Evolutionary conservation across 192 early-diverging fungal species (phyloP), one percentile per base, ranked within the genome.

Genomic region (Gamsiella multidivaricata): DNA sequence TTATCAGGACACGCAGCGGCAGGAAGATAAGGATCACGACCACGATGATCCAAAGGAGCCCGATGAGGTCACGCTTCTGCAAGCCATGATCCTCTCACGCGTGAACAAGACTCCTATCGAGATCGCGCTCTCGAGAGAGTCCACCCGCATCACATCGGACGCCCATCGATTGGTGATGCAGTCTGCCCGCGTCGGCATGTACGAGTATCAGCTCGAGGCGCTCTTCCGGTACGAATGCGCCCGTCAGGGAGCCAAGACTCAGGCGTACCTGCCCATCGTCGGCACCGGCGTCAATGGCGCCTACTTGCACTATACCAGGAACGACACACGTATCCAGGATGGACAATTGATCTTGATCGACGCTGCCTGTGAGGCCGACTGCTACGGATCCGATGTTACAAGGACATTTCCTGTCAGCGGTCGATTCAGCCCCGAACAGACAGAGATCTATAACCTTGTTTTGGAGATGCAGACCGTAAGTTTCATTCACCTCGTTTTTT

Each of bases 361-460:
- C 79, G 95, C 94, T 51, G 94, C 94, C 22, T 91, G 91, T 64
- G 93, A 95, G 60, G 81, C 70, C 50, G 67, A 89, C 45, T 87
- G 87, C 82, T 98, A 98, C 78, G 94, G 93, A 17, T 91, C 89
- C 17, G 96, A 98, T 64, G 94, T 98, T 72, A 98, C 96, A 5
- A 87, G 95, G 31, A 91, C 89, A 14, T 96, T 90, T 84, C 96
- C 96, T 0, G 85, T 91, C 29, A 91, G 90, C 52, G 89, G 91
- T 0, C 83, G 85, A 47, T 96, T 94, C 80, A 85, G 89, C 11
- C 67, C 79, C 17, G 88, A 92, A 65, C 90, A 88, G 55, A 86
- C 86, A 31, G 89, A 65, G 23, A 93, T 95, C 63, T 98, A 98
- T 81, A 79, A 85, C 65, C 82, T 94, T 45, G 93, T 94, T n/a